Base-by-base conservation (phyloP, 345 rosid genomes). In the Camelina neglecta region DNA sequence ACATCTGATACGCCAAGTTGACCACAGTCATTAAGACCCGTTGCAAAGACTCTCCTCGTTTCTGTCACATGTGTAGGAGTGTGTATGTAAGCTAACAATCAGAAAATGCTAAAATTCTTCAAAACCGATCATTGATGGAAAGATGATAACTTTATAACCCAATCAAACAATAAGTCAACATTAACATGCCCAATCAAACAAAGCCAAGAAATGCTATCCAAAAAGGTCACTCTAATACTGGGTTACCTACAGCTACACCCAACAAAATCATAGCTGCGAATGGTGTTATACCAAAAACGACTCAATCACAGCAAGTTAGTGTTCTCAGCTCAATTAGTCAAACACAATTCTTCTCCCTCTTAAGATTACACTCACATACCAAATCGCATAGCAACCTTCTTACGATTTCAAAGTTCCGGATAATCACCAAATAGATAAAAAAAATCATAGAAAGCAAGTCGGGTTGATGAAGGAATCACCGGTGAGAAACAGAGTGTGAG, bases 401-500 rank as follows among this genome's bases (percentile, higher is more conserved):
- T 24, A 31, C 53, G 65, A 74, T 35, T 36, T 26, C 26, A 0
- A 20, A 65, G n/a, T 60, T 18, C 8, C 8, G 36, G 48, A 35
- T 5, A 35, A 44, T 21, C 39, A 8, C 2, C 8, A 38, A 58
- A 35, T 5, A 13, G 33, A 31, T 45, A 61, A 16, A 31, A 45
- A 57, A 16, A 31, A 31, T 64, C 33, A 50, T 1, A 7, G 31
- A 64, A 33, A 65, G 50, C 11, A 55, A 26, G 59, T 23, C 13
- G 6, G 44, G 42, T 11, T 57, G 54, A 38, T 18, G 16, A 41
- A 72, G 35, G 48, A 60, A 31, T 60, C 63, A 90, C 98, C 96
- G 57, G 98, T 86, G 71, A 93, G 86, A 90, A 95, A 90, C 56
- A 95, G 91, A 31, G 99, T 87, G 78, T 92, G 99, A 72, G 99